These are phyloP conservation scores for Apiotrichum gracile DNA, from an alignment of 1,284 basidiomycete genomes.

Conservation along the genomic window DNA sequence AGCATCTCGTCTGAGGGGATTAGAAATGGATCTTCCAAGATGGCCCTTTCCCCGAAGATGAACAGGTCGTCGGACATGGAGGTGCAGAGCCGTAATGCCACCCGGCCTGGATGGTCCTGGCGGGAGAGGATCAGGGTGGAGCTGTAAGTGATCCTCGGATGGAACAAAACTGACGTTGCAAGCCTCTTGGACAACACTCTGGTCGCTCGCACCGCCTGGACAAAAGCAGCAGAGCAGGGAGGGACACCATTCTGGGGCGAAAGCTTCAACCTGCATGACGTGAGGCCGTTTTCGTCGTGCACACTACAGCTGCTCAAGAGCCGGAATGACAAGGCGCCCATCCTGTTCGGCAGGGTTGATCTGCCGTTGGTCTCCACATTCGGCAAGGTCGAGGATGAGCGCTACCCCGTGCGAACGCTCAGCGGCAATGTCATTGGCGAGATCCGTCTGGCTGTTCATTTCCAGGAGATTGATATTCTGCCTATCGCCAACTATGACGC, in stretches of 20 bases:
- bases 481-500: conserved; percentile 8
- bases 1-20: neutral
- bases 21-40: neutral
- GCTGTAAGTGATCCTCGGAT: conserved; percentile 15
- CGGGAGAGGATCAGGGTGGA: conserved; percentile 22
- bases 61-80: neutral
- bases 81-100: neutral
- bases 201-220: conserved; percentile 24
- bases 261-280: conserved; percentile 17
- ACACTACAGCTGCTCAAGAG: conserved; percentile 9
- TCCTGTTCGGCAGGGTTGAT: conserved; percentile 20
- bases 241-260: conserved; percentile 31
- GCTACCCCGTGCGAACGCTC: conserved; percentile 24
- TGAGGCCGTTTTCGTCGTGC: conserved; percentile 23
- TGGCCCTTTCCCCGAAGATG: neutral
- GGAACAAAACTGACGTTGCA: neutral
- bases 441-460: conserved; percentile 24
- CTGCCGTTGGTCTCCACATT: conserved; percentile 22
- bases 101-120: conserved; percentile 18
- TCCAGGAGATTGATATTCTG: conserved; percentile 18
- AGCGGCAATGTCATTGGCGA: conserved; percentile 26
- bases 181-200: conserved; percentile 20
- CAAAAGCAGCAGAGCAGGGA: conserved; percentile 15
- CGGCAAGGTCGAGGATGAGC: conserved; percentile 21
- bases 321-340: conserved; percentile 8